These are phyloP conservation scores for Fomitiporia mediterranea DNA, from an alignment of 1,284 basidiomycete genomes.

Conservation along the genomic window DNA sequence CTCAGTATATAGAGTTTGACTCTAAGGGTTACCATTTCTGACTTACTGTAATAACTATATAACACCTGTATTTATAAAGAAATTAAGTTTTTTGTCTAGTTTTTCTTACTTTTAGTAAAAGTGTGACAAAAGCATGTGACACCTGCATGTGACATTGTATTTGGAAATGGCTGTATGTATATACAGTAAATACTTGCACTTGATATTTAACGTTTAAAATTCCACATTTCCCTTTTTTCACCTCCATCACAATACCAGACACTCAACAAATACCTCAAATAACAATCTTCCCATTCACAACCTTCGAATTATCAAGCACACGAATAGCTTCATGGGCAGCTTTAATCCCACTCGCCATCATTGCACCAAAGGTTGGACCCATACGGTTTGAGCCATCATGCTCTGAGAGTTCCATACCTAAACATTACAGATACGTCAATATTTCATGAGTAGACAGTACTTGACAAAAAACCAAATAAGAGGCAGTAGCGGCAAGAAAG, in stretches of 20 bases:
- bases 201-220: background rate
- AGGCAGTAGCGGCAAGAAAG: background rate
- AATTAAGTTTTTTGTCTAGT: no score
- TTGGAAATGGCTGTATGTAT: background rate
- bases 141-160: background rate
- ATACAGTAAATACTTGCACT: background rate
- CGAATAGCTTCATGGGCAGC: conserved; percentile 72
- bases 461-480: no score
- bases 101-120: no score
- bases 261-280: conserved; percentile 29
- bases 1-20: no score
- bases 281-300: conserved; percentile 66
- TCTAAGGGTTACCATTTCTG: no score
- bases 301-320: conserved; percentile 51
- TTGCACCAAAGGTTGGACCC: conserved; percentile 80
- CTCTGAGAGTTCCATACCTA: conserved; percentile 83
- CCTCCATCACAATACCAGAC: background rate
- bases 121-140: no score
- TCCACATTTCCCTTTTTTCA: background rate
- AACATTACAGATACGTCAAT: conserved; percentile 1
- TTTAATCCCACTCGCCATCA: conserved; percentile 78
- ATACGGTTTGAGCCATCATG: conserved; percentile 79
- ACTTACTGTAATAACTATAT: no score
- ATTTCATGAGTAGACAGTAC: background rate
- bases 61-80: no score